Evolutionary conservation across 129 eudicot genomes (phyloP).

Genomic region (Centaurea solstitialis): DNA sequence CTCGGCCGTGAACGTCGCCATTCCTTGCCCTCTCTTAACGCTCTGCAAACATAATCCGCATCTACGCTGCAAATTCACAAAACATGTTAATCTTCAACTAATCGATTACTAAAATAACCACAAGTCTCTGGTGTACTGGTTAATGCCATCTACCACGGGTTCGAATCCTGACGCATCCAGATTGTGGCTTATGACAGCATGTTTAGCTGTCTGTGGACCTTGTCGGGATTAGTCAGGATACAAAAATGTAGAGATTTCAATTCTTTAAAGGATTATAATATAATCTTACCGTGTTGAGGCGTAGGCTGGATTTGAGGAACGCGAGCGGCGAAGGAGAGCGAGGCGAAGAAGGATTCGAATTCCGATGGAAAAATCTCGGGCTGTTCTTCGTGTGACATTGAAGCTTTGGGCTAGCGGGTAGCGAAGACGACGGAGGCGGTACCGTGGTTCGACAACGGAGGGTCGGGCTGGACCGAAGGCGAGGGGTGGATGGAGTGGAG

Average conservation of each 20-base stretch:
- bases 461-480: slow-evolving; percentile 45
- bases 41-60: slow-evolving; percentile 81
- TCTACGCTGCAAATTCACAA: slow-evolving; percentile 42
- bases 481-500: slow-evolving; percentile 67
- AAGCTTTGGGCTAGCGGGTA: slow-evolving; percentile 55
- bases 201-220: too few species aligned
- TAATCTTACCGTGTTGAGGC: slow-evolving; percentile 53
- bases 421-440: slow-evolving; percentile 20
- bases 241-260: slow-evolving; percentile 3
- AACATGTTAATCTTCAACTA: neutral
- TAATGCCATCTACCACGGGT: too few species aligned
- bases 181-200: too few species aligned
- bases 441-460: slow-evolving; percentile 58
- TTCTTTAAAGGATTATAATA: too few species aligned
- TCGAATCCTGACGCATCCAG: too few species aligned
- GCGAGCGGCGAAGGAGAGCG: slow-evolving; percentile 75
- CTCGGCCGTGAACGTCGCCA: slow-evolving; percentile 88
- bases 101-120: too few species aligned
- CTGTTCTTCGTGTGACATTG: slow-evolving; percentile 54
- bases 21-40: slow-evolving; percentile 78
- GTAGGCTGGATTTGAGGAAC: slow-evolving; percentile 64
- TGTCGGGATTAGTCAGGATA: too few species aligned
- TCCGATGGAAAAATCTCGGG: slow-evolving; percentile 40
- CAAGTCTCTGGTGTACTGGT: too few species aligned
- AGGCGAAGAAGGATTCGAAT: slow-evolving; percentile 71